These are phyloP conservation scores for Myxozyma vanderwaltii DNA, from an alignment of 805 yeast genomes.

Conservation along the genomic window DNA sequence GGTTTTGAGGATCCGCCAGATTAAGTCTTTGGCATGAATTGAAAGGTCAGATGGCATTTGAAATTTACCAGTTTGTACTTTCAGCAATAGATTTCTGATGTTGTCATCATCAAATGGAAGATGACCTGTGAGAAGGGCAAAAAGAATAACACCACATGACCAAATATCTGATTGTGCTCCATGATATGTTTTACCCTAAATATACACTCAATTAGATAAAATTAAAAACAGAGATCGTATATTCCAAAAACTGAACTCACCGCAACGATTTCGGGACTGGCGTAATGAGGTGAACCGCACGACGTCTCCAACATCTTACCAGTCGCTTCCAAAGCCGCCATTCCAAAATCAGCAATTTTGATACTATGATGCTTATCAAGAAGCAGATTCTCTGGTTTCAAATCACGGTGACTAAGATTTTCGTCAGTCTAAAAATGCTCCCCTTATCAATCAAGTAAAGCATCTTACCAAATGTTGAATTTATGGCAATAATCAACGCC, in stretches of 20 bases:
- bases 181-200: constrained; percentile 78
- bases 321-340: constrained; percentile 93
- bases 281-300: constrained; percentile 98
- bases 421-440: too few relatives aligned
- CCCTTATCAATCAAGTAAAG: too few relatives aligned
- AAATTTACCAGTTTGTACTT: constrained; percentile 88
- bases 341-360: constrained; percentile 97
- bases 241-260: constrained; percentile 2
- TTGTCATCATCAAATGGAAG: constrained; percentile 97
- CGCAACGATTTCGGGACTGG: constrained; percentile 96
- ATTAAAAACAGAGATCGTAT: neutral
- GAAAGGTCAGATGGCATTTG: constrained; percentile 80
- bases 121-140: constrained; percentile 92
- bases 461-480: constrained; percentile 71
- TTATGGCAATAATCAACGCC: constrained; percentile 86
- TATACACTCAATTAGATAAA: too few relatives aligned
- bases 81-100: constrained; percentile 78
- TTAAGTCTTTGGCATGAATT: constrained; percentile 82
- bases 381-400: constrained; percentile 71
- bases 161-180: constrained; percentile 97
- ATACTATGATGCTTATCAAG: constrained; percentile 82
- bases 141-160: constrained; percentile 89
- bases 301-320: constrained; percentile 86
- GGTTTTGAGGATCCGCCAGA: constrained; percentile 76
- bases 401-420: constrained; percentile 68